Evolutionary conservation across 2,329 filamentous ascomycete species (phyloP), one percentile per base, ranked within the genome.

Genomic region (Akanthomyces lecanii): DNA sequence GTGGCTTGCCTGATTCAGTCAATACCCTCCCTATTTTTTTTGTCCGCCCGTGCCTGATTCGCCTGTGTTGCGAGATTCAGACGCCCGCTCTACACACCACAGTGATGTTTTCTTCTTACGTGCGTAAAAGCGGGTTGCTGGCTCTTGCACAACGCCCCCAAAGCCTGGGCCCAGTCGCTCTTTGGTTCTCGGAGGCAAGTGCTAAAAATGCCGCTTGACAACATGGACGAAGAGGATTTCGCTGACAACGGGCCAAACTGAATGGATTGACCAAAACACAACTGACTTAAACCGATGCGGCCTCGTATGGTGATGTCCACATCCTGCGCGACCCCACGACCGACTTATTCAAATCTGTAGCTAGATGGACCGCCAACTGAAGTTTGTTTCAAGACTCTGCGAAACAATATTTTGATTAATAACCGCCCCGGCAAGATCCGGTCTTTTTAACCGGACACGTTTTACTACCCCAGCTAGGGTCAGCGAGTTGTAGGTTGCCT

Each of bases 1-100:
- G 50, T 52, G 50, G 50, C 50, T 52, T 52, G 28, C 50, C 30
- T 56, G 53, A 56, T 56, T 56, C 53, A 56, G 53, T n/a, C 25
- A 52, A 36, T 21, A 38, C 53, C 25, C 21, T 30, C 18, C 4
- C 28, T 56, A 16, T 45, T 11, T 14, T 12, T 14, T 7, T 5
- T 30, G 25, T 5, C n/a, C 38, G 4, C 28, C 7, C 4, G 6
- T 11, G 18, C 44, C 52, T 55, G 52, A 55, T 55, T 55, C 52
- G 52, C 5, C 21, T 10, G 6, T n/a, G 25, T 16, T 56, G 42
- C 38, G 53, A 56, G 38, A 56, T 45, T 11, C 50, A 36, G 8
- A 52, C 11, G 25, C 25, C 50, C 30, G 12, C 10, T 52, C 21
- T n/a, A 14, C 28, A 16, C 5, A 36, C 21, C 44, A 21, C 4